phyloP scores from a whole-genome alignment of 2,329 filamentous ascomycete species.

The Orbilia blumenaviensis region DNA sequence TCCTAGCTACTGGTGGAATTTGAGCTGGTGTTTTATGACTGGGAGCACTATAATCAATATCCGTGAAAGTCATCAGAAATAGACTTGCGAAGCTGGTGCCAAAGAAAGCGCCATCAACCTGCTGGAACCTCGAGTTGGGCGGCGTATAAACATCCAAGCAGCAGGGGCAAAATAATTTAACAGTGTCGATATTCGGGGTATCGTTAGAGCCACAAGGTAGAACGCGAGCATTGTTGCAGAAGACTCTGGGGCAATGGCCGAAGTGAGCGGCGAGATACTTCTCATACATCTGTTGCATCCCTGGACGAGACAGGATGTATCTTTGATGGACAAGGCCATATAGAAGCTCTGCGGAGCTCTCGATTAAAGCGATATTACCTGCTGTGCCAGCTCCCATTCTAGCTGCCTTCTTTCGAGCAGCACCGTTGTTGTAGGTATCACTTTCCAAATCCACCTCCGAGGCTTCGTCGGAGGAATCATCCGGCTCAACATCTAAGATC shows the following conservation, averaged over 20 bases:
- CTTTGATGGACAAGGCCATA: slow-evolving; percentile 98
- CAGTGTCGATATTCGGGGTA: slow-evolving; percentile 93
- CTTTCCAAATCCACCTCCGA: slow-evolving; percentile 67
- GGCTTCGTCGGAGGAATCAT: slow-evolving; percentile 88
- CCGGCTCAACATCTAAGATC: slow-evolving; percentile 97
- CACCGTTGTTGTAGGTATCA: slow-evolving; percentile 61
- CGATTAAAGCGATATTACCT: slow-evolving; percentile 77
- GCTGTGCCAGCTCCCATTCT: slow-evolving; percentile 67
- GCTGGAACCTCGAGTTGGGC: slow-evolving; percentile 95
- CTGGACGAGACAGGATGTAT: slow-evolving; percentile 94
- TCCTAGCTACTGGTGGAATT: slow-evolving; percentile 55
- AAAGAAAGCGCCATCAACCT: slow-evolving; percentile 97
- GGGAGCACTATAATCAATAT: slow-evolving; percentile 82
- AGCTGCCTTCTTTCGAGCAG: slow-evolving; percentile 66
- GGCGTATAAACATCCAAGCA: slow-evolving; percentile 97
- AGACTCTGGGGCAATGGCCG: slow-evolving; percentile 88
- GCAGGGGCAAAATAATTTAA: slow-evolving; percentile 97
- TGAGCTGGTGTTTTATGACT: slow-evolving; percentile 65
- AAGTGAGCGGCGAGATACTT: slow-evolving; percentile 99
- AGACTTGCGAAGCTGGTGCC: slow-evolving; percentile 95
- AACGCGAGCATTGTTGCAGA: slow-evolving; percentile 87
- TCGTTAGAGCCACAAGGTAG: slow-evolving; percentile 93
- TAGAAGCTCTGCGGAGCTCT: slow-evolving; percentile 96
- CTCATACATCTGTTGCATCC: slow-evolving; percentile 98
- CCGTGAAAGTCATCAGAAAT: slow-evolving; percentile 98